phyloP scores from a whole-genome alignment of 345 rosid species.

The Moringa oleifera region DNA sequence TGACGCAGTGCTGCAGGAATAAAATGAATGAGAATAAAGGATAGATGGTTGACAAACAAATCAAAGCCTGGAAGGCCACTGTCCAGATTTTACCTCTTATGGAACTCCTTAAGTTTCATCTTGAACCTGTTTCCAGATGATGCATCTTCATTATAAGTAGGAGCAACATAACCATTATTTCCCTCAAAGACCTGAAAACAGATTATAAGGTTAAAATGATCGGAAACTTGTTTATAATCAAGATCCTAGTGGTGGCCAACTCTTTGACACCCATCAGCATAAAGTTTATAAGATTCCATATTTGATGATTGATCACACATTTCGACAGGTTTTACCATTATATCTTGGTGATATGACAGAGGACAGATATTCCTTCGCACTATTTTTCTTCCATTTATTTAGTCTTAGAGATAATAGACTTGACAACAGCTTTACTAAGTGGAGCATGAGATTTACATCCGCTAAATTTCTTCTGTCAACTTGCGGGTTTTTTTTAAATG shows the following conservation, averaged over 20 bases:
- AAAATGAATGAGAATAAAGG: neutral
- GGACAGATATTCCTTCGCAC: no score
- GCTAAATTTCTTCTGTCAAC: no score
- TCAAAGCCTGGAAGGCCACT: neutral
- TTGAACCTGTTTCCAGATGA: constrained; percentile 74
- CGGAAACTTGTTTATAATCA: neutral
- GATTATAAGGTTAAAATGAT: neutral
- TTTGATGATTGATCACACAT: neutral
- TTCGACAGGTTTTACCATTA: neutral
- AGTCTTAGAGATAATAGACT: no score
- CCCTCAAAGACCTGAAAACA: constrained; percentile 50
- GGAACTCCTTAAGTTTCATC: constrained; percentile 82
- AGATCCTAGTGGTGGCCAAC: neutral
- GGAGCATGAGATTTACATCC: no score
- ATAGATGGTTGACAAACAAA: neutral
- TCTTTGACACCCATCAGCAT: neutral
- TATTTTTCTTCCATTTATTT: no score
- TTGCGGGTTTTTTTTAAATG: no score
- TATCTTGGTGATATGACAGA: neutral
- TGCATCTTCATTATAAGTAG: constrained; percentile 46
- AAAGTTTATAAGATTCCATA: neutral
- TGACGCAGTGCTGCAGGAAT: constrained; percentile 57
- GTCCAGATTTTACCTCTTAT: constrained; percentile 45
- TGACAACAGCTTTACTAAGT: no score
- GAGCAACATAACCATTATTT: constrained; percentile 57